Conservation (phyloP, 257 asterid genomes). For the Solanum medicagineum region DNA sequence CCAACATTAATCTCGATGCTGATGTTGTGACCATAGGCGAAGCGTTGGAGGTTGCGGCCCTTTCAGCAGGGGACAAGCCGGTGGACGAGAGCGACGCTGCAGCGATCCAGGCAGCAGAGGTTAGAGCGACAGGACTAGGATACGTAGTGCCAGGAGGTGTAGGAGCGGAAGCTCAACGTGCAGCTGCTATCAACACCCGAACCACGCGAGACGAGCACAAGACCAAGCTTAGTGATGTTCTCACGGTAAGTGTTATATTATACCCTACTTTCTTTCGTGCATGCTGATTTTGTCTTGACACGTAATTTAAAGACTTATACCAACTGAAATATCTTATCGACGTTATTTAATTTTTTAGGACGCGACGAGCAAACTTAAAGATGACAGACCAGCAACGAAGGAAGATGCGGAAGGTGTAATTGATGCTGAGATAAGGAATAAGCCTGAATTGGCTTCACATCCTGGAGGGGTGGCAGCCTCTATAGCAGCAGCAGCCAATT, state of each 20-base stretch:
- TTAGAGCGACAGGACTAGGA: conserved; percentile 11
- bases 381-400: conserved; percentile 8
- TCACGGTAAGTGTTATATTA: not conserved
- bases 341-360: not conserved
- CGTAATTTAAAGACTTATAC: no score
- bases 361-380: conserved; percentile 5
- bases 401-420: conserved; percentile 4
- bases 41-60: conserved; percentile 11
- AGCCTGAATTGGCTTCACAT: not conserved
- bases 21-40: conserved; percentile 7
- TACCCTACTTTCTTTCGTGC: no score
- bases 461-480: conserved; percentile 16
- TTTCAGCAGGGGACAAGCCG: conserved; percentile 1
- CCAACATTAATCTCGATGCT: not conserved
- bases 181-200: conserved; percentile 6
- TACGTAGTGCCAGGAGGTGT: conserved; percentile 9
- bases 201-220: conserved; percentile 5
- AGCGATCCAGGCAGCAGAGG: conserved; percentile 17
- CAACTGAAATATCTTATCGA: no score
- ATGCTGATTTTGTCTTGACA: no score
- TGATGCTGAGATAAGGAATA: conserved; percentile 2
- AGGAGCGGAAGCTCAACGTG: conserved; percentile 15
- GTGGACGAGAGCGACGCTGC: conserved; percentile 1
- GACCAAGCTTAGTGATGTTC: conserved; percentile 7
- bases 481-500: conserved; percentile 12